Evolutionary conservation across 2,329 filamentous ascomycete genomes (phyloP).

Genomic region (Pseudopyricularia javanii): DNA sequence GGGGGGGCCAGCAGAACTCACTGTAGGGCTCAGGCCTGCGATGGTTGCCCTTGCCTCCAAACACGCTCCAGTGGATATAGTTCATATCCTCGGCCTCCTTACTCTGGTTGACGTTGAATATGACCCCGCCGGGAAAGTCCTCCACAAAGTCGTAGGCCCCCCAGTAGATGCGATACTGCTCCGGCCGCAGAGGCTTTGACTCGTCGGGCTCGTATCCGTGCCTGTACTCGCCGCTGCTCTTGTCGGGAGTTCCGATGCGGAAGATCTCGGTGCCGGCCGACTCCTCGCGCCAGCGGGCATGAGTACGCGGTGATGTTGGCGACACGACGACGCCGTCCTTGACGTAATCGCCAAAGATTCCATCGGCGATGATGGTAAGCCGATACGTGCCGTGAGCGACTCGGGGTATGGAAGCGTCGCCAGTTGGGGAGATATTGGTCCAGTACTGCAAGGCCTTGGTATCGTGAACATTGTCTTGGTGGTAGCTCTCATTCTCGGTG

Average conservation of each 20-base stretch:
- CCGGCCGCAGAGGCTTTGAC: conserved; percentile 35
- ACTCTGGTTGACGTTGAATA: conserved; percentile 42
- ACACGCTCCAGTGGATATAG: conserved; percentile 55
- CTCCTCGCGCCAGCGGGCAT: conserved; percentile 39
- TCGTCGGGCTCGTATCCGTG: conserved; percentile 40
- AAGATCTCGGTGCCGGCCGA: conserved; percentile 45
- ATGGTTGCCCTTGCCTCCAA: conserved; percentile 40
- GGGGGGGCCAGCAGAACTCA: conserved; percentile 7
- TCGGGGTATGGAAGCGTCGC: conserved; percentile 36
- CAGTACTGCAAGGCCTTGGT: conserved; percentile 50
- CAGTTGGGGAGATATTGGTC: conserved; percentile 33
- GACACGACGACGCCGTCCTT: conserved; percentile 34
- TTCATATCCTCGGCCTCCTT: conserved; percentile 39
- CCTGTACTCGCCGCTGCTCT: conserved; percentile 45
- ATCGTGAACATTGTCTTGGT: conserved; percentile 46
- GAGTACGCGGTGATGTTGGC: neutral
- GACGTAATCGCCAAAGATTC: conserved; percentile 46
- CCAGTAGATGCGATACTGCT: conserved; percentile 52
- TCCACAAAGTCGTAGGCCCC: conserved; percentile 43
- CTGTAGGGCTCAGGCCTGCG: conserved; percentile 27
- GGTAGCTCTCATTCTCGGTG: conserved; percentile 35
- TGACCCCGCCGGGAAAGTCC: conserved; percentile 47
- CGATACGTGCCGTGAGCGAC: conserved; percentile 48
- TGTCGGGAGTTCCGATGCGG: conserved; percentile 50
- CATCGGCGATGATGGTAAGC: conserved; percentile 49